phyloP scores from a whole-genome alignment of 495 filamentous ascomycete species.

The Aspergillus haitiensis region DNA sequence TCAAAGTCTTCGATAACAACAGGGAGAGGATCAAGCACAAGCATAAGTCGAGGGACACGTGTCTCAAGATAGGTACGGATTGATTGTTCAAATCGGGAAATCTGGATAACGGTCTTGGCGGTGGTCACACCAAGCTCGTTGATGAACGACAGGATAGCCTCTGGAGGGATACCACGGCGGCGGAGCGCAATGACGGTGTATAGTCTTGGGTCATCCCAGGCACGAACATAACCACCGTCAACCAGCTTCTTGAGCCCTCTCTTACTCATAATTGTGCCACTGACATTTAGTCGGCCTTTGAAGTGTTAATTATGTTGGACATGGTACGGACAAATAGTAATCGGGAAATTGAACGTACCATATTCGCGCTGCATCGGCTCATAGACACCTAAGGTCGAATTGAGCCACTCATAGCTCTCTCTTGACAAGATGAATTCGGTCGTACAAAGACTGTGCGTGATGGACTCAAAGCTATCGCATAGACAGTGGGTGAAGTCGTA shows the following conservation, averaged over 20 bases:
- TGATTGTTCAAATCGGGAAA: conserved; percentile 71
- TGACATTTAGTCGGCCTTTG: conserved; percentile 65
- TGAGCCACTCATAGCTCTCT: conserved; percentile 86
- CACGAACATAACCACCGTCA: conserved; percentile 67
- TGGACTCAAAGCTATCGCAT: conserved; percentile 84
- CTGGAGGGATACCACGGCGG: conserved; percentile 80
- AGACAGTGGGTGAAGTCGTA: conserved; percentile 86
- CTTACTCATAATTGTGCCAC: conserved; percentile 81
- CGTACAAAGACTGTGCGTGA: conserved; percentile 88
- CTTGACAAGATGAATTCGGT: conserved; percentile 77
- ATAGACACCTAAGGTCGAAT: conserved; percentile 70
- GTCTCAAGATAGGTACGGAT: conserved; percentile 80
- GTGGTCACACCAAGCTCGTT: conserved; percentile 88
- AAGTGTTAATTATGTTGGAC: neutral
- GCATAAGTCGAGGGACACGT: conserved; percentile 80
- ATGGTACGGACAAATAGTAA: neutral
- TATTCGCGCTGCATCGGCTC: conserved; percentile 86
- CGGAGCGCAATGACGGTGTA: conserved; percentile 86
- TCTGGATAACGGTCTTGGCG: conserved; percentile 68
- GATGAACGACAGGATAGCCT: conserved; percentile 82
- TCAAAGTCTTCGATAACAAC: conserved; percentile 74
- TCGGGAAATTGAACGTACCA: conserved; percentile 33
- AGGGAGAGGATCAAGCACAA: conserved; percentile 70
- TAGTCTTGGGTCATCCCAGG: conserved; percentile 87
- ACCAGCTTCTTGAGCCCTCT: conserved; percentile 77